These are phyloP conservation scores for Mucor mucedo DNA, from an alignment of 371 early-diverging fungal genomes.

Conservation along the genomic window DNA sequence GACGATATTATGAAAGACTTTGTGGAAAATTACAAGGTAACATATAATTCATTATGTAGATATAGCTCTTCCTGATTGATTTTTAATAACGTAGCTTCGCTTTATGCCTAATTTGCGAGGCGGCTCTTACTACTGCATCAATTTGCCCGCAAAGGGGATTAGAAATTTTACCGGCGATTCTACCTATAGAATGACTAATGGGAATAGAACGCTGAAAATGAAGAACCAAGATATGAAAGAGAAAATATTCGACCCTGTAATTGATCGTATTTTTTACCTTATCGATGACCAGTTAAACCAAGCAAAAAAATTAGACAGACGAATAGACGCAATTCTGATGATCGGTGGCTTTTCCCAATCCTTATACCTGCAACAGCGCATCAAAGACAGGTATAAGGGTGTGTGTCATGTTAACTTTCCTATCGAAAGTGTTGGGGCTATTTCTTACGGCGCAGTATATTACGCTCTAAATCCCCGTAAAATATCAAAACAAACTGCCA, in stretches of 20 bases:
- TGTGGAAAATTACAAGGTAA: too few relatives aligned
- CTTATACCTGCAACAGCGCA: neutral
- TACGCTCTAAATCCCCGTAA: conserved; percentile 43
- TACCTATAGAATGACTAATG: neutral
- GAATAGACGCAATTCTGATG: neutral
- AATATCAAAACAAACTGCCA: conserved; percentile 22
- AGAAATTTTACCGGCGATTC: too few relatives aligned
- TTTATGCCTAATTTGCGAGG: too few relatives aligned
- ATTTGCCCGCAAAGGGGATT: too few relatives aligned
- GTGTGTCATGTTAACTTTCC: conserved; percentile 30
- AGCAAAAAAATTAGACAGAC: neutral
- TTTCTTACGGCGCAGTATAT: conserved; percentile 36
- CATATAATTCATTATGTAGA: too few relatives aligned
- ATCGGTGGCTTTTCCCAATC: conserved; percentile 11
- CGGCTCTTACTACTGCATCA: too few relatives aligned
- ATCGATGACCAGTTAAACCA: conserved; percentile 30
- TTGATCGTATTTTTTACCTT: neutral
- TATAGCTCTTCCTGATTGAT: too few relatives aligned
- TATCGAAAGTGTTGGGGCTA: conserved; percentile 30
- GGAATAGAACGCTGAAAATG: neutral
- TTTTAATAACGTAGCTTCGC: too few relatives aligned
- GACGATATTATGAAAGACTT: neutral
- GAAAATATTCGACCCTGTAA: neutral
- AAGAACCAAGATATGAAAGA: neutral
- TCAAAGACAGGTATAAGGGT: conserved; percentile 8